These are phyloP conservation scores for Colletotrichum lini DNA, from an alignment of 2,329 filamentous ascomycete species.

Conservation along the genomic window DNA sequence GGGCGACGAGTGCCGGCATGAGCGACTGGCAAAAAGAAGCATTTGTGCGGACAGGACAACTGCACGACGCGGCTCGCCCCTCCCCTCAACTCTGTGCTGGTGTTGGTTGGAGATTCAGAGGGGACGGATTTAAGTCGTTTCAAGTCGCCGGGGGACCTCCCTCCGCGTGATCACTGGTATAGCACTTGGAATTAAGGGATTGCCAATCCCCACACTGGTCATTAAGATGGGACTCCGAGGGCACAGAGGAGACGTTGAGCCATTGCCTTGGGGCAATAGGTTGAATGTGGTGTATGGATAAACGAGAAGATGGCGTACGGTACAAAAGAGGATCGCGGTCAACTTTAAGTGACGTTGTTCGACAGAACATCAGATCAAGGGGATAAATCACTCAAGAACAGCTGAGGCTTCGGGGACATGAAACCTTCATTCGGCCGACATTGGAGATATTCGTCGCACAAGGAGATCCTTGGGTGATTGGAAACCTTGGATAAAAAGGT, in stretches of 20 bases:
- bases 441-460: neutral
- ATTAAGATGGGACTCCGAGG: constrained; percentile 20
- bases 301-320: neutral
- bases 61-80: too few species aligned
- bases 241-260: neutral
- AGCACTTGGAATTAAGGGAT: constrained; percentile 32
- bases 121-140: constrained; percentile 21
- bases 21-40: neutral
- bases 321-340: neutral
- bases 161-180: constrained; percentile 36
- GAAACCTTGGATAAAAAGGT: constrained; percentile 2
- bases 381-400: neutral
- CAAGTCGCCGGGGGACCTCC: constrained; percentile 28
- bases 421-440: neutral
- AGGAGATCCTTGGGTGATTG: constrained; percentile 1
- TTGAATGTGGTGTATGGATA: constrained; percentile 2
- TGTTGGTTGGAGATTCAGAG: constrained; percentile 24
- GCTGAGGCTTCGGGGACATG: neutral
- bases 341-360: neutral
- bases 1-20: constrained; percentile 4
- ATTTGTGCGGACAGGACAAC: neutral
- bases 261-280: constrained; percentile 15
- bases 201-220: constrained; percentile 24
- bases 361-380: neutral
- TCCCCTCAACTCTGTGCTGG: neutral